Conservation (phyloP, 2,329 filamentous ascomycete species). For the Ophiostoma tasmaniense region DNA sequence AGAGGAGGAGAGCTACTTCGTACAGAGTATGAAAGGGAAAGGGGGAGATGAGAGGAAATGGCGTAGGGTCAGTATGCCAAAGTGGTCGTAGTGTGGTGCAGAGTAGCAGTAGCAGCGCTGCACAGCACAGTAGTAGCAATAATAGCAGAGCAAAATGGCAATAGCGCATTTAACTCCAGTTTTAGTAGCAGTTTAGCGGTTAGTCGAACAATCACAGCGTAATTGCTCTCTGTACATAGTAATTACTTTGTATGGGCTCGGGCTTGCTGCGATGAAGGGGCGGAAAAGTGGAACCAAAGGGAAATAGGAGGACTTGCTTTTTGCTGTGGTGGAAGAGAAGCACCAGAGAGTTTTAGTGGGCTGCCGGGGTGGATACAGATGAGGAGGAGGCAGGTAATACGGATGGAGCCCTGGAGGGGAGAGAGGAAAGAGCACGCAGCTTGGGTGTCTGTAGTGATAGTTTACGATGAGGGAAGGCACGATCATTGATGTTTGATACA, state of each 20-base stretch:
- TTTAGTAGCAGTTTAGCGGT: too few relatives aligned
- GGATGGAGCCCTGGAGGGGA: background rate
- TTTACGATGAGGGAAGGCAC: background rate
- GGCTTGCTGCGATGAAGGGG: constrained; percentile 10
- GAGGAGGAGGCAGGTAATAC: background rate
- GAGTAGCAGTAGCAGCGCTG: constrained; percentile 4
- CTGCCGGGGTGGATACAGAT: background rate
- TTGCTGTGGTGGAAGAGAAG: constrained; percentile 4
- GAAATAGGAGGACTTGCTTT: constrained; percentile 13
- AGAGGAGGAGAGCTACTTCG: background rate
- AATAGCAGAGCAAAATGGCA: background rate
- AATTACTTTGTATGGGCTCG: background rate
- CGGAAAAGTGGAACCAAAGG: constrained; percentile 12
- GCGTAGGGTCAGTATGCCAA: constrained; percentile 11
- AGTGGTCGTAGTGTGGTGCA: constrained; percentile 8
- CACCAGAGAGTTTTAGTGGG: constrained; percentile 2
- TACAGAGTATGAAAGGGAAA: too few relatives aligned
- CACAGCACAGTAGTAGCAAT: background rate
- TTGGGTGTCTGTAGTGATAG: background rate
- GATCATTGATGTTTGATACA: background rate
- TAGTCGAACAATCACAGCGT: background rate
- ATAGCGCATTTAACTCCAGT: too few relatives aligned
- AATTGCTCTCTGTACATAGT: background rate
- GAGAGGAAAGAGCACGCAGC: background rate
- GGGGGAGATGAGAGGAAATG: constrained; percentile 7